Percentiles rank a stretch among this genome's conserved stretches.
phyloP scores from a whole-genome alignment of 331 rosid genomes.

The Phaseolus coccineus region DNA sequence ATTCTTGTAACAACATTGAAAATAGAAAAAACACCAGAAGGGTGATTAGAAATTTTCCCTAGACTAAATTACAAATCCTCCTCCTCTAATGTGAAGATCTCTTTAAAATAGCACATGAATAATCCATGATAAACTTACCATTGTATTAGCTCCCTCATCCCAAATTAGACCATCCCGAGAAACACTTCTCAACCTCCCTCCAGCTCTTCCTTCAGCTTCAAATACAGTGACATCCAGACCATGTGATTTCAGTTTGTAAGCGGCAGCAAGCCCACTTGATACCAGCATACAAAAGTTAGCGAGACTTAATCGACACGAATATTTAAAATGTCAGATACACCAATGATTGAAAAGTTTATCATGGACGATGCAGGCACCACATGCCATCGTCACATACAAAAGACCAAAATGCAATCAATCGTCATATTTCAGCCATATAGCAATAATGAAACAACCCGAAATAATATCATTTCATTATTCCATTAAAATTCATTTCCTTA shows the following conservation, averaged over 20 bases:
- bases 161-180: conserved; percentile 77
- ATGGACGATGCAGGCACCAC: background rate
- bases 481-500: conserved; percentile 18
- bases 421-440: conserved; percentile 26
- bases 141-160: conserved; percentile 97
- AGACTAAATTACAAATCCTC: conserved; percentile 33
- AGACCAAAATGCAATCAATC: conserved; percentile 36
- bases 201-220: conserved; percentile 89
- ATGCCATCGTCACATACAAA: background rate
- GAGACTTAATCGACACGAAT: conserved; percentile 24
- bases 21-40: conserved; percentile 9
- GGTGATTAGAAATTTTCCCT: background rate
- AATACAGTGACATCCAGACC: conserved; percentile 77
- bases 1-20: background rate
- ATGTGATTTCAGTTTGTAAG: conserved; percentile 84
- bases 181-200: conserved; percentile 88
- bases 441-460: conserved; percentile 33
- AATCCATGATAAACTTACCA: conserved; percentile 59
- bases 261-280: conserved; percentile 91
- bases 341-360: conserved; percentile 8
- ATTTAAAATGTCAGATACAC: conserved; percentile 2
- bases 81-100: conserved; percentile 17
- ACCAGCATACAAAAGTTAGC: conserved; percentile 45
- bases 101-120: conserved; percentile 15
- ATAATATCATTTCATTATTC: conserved; percentile 35